A percentile compares a stretch with the other conserved stretches of the same genome.
Conservation (phyloP, 768 basidiomycete species). For the Amanita molliuscula region DNA sequence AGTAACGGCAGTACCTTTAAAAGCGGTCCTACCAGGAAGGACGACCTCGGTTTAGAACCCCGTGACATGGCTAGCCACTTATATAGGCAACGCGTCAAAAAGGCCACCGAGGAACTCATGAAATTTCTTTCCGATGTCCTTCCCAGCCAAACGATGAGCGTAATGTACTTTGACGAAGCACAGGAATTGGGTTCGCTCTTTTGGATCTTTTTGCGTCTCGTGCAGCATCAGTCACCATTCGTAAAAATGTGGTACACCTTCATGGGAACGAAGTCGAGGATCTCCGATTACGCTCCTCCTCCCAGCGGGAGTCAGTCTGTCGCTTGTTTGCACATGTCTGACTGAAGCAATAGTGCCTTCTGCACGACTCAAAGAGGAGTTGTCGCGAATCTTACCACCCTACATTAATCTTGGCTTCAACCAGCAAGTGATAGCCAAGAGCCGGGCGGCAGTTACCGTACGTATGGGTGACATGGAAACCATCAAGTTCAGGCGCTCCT, state of each 20-base stretch:
- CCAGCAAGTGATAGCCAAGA: too few relatives aligned
- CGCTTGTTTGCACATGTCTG: not conserved
- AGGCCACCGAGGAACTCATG: not conserved
- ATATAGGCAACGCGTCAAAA: not conserved
- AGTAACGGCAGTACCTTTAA: too few relatives aligned
- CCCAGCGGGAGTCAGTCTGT: constrained; percentile 5
- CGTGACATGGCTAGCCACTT: not conserved
- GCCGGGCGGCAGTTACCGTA: too few relatives aligned
- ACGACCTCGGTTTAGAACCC: not conserved
- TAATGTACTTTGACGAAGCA: constrained; percentile 14
- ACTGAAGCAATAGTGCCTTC: not conserved
- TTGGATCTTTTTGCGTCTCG: constrained; percentile 9
- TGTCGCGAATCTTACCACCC: too few relatives aligned
- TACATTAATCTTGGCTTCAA: too few relatives aligned
- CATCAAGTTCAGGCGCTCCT: too few relatives aligned
- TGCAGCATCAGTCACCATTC: constrained; percentile 1
- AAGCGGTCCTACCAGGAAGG: not conserved
- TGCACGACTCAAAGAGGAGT: constrained; percentile 3
- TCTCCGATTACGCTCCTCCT: constrained; percentile 6
- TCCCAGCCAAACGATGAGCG: not conserved
- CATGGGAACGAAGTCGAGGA: constrained; percentile 8
- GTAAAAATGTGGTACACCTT: constrained; percentile 10
- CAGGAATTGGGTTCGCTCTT: constrained; percentile 4
- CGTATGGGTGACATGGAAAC: too few relatives aligned
- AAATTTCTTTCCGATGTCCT: not conserved